These are phyloP conservation scores for Eustoma russellianum DNA, from an alignment of 257 asterid genomes.

Conservation along the genomic window DNA sequence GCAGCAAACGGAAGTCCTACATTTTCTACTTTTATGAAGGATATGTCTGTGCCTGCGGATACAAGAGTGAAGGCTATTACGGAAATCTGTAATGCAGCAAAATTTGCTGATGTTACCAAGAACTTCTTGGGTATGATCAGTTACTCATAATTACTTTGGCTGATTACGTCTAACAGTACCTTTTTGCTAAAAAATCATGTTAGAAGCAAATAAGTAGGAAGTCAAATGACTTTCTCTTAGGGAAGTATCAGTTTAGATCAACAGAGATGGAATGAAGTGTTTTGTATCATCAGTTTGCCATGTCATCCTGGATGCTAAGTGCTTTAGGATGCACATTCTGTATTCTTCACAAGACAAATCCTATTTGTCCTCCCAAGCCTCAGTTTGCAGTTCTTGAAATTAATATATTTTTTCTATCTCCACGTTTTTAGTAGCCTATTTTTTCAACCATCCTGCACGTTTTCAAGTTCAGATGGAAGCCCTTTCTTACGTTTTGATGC, in stretches of 20 bases:
- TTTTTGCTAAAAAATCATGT: too few species aligned
- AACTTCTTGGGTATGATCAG: slow-evolving; percentile 57
- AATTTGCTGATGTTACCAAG: slow-evolving; percentile 49
- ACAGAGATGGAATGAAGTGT: neutral
- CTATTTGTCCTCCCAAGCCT: neutral
- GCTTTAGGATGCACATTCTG: neutral
- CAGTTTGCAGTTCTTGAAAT: neutral
- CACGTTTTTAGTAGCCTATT: too few species aligned
- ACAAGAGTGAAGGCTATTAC: slow-evolving; percentile 55
- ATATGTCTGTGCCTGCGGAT: slow-evolving; percentile 46
- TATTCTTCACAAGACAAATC: neutral
- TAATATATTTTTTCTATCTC: too few species aligned
- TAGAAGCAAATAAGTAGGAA: neutral
- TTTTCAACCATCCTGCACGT: too few species aligned
- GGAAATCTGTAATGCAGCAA: slow-evolving; percentile 56
- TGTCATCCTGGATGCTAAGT: too few species aligned
- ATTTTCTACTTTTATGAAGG: slow-evolving; percentile 78
- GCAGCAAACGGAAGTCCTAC: slow-evolving; percentile 71
- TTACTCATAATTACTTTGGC: neutral
- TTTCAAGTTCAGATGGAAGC: too few species aligned
- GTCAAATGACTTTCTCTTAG: neutral
- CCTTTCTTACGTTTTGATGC: too few species aligned
- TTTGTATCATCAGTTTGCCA: neutral
- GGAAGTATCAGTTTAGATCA: neutral
- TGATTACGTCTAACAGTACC: neutral